Evolutionary conservation across 257 asterid species (phyloP), one percentile per base, ranked within the genome.

Genomic region (Solanum acaule): DNA sequence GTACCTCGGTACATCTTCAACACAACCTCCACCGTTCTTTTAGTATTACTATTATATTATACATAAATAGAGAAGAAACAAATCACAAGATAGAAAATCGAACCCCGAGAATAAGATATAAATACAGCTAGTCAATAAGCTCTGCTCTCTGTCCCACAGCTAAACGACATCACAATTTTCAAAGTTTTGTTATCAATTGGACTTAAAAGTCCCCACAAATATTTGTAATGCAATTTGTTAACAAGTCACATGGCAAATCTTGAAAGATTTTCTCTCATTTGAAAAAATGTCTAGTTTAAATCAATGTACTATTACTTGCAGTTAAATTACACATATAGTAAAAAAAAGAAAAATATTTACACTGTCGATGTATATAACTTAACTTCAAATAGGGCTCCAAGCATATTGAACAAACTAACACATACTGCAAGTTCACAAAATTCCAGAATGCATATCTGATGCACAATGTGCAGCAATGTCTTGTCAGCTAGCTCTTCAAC

Each of bases 341-440:
- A 61, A 10, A 61, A 61, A 61, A 56, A 61, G 22, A 61, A 56
- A 56, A 2, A 2, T 49, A 49, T 49, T 49, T 49, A 49, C n/a
- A 56, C 10, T 56, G 9, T 18, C 4, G 0, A 11, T 0, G 68
- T 22, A 22, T 8, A 59, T 1, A 22, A 22, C 27, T 31, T 2
- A 31, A 31, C 23, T 29, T 29, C 23, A 31, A 70, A 31, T 9
- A 23, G 40, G 23, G 12, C n/a, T 31, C n/a, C 78, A 31, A 71
- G 79, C 33, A 8, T 72, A 75, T 75, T 75, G 83, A 75, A 35
- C 83, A 75, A 22, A 75, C 52, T 35, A 37, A 75, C 44, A 35
- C 5, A 35, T 22, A 35, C 18, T 22, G 67, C 68, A 46, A 49
- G 12, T 29, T 46, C 86, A 81, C 67, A 81, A 52, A 10, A 52